Percentiles rank a stretch among this genome's conserved stretches.
These are phyloP conservation scores for Plasmopara muralis DNA, from an alignment of 352 stramenopile genomes.

Conservation along the genomic window DNA sequence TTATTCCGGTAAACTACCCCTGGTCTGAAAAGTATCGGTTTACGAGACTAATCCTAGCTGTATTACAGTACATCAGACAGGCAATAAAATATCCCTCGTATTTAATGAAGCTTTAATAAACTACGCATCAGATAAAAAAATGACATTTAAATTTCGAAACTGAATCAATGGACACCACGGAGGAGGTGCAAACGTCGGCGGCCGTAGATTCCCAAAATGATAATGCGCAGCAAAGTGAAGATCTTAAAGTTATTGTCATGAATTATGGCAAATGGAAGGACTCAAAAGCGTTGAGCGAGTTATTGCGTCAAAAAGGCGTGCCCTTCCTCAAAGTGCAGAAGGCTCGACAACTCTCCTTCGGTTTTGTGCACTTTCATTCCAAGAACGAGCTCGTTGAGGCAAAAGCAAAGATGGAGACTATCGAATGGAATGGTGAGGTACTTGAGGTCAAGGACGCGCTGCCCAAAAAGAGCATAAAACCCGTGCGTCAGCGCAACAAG, in stretches of 20 bases:
- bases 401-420: constrained; percentile 34
- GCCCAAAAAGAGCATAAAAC: constrained; percentile 49
- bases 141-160: too few species aligned
- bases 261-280: constrained; percentile 88
- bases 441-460: constrained; percentile 75
- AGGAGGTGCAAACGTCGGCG: too few species aligned
- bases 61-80: too few species aligned
- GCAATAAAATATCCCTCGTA: too few species aligned
- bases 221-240: too few species aligned
- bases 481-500: constrained; percentile 16
- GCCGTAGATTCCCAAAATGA: too few species aligned
- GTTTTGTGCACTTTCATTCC: constrained; percentile 67
- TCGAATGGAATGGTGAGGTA: constrained; percentile 63
- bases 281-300: constrained; percentile 46
- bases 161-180: too few species aligned
- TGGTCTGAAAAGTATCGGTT: too few species aligned
- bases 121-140: too few species aligned
- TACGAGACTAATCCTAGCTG: too few species aligned
- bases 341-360: constrained; percentile 66
- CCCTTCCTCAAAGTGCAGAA: constrained; percentile 74
- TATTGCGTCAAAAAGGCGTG: constrained; percentile 45
- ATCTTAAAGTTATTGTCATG: constrained; percentile 71
- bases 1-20: too few species aligned
- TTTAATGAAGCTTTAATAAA: too few species aligned
- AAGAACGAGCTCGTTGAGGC: constrained; percentile 52